phyloP scores from a whole-genome alignment of 2,329 filamentous ascomycete genomes.

The Torrubiella hemipterigena region DNA sequence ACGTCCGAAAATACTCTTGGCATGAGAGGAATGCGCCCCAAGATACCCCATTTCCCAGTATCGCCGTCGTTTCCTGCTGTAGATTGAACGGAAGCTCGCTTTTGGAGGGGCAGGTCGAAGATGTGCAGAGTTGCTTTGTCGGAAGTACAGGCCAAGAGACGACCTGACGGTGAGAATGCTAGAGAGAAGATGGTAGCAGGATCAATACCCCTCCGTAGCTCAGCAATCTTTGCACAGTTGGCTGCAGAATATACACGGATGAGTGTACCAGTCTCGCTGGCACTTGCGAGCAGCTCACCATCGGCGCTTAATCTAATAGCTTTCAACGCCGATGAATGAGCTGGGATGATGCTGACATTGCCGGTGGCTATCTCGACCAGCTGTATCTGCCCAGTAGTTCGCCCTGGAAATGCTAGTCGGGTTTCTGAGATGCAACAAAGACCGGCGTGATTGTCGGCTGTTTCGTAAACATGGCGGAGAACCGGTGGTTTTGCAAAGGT shows the following conservation, averaged over 20 bases:
- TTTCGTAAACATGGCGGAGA: constrained; percentile 68
- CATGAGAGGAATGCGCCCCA: constrained; percentile 73
- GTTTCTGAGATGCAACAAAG: constrained; percentile 66
- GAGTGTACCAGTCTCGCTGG: constrained; percentile 82
- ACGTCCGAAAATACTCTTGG: constrained; percentile 81
- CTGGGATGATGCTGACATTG: constrained; percentile 87
- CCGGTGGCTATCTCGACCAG: constrained; percentile 66
- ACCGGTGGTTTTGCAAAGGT: constrained; percentile 62
- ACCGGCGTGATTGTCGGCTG: constrained; percentile 71
- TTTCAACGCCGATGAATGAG: constrained; percentile 67
- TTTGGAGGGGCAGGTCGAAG: constrained; percentile 65
- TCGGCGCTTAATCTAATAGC: constrained; percentile 72
- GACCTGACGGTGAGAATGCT: constrained; percentile 72
- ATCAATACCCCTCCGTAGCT: constrained; percentile 82
- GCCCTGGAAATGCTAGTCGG: constrained; percentile 74
- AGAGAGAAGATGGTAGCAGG: constrained; percentile 78
- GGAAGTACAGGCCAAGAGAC: constrained; percentile 78
- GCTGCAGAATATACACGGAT: constrained; percentile 74
- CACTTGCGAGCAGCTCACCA: constrained; percentile 73
- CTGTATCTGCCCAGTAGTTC: constrained; percentile 78
- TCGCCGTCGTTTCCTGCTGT: constrained; percentile 28
- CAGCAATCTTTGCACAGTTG: constrained; percentile 69
- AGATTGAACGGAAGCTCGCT: constrained; percentile 22
- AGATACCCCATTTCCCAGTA: constrained; percentile 71
- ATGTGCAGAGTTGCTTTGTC: constrained; percentile 95